A percentile compares a stretch with the other conserved stretches of the same genome.
phyloP scores from a whole-genome alignment of 257 asterid species.

The Gentiana straminea region DNA sequence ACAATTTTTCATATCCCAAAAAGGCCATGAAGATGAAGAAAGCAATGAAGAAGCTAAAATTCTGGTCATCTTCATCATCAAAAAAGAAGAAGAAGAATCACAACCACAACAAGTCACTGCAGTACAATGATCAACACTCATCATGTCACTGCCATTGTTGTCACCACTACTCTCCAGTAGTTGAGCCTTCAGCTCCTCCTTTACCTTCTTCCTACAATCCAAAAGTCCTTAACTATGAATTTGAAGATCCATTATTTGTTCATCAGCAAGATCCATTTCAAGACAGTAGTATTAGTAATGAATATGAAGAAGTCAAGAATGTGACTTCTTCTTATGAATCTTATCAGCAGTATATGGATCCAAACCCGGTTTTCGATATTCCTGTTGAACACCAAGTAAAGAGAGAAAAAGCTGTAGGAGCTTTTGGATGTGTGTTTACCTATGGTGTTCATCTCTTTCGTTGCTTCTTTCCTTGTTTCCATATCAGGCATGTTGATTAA shows the following conservation, averaged over 20 bases:
- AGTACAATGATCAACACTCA: not conserved
- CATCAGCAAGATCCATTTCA: conserved; percentile 9
- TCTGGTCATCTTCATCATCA: conserved; percentile 29
- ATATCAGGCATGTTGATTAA: conserved; percentile 7
- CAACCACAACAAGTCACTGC: conserved; percentile 7
- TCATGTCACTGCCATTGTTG: conserved; percentile 15
- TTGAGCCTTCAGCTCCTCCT: conserved; percentile 67
- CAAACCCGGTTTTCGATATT: conserved; percentile 19
- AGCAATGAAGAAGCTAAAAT: conserved; percentile 57
- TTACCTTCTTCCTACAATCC: conserved; percentile 45
- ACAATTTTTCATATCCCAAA: not conserved
- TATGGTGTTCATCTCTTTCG: conserved; percentile 31
- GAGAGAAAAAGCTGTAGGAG: conserved; percentile 26
- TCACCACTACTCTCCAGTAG: conserved; percentile 14
- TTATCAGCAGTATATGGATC: conserved; percentile 25
- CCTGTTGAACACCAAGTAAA: conserved; percentile 12
- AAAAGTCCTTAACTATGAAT: conserved; percentile 9
- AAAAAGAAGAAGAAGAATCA: conserved; percentile 36
- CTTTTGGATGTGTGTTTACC: conserved; percentile 34
- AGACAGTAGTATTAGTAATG: not conserved
- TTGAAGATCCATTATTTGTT: conserved; percentile 1
- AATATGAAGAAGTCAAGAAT: not conserved
- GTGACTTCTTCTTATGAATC: not conserved
- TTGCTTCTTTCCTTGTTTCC: conserved; percentile 60
- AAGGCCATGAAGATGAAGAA: conserved; percentile 46